A percentile compares a stretch with the other conserved stretches of the same genome.
Conservation (phyloP, 2,329 filamentous ascomycete genomes). For the Pseudocercospora musae region DNA sequence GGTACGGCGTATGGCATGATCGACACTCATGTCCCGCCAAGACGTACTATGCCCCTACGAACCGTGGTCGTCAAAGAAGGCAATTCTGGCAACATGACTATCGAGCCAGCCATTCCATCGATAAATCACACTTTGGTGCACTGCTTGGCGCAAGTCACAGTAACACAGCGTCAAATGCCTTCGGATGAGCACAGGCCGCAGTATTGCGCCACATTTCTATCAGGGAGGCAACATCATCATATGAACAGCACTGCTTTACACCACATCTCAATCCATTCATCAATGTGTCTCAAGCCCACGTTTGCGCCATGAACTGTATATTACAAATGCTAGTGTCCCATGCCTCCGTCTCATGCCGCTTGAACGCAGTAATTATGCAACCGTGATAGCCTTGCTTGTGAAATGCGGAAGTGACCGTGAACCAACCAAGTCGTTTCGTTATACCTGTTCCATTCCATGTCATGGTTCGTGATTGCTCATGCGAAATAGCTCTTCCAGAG, state of each 20-base stretch:
- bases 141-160: neutral
- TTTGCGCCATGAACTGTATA: neutral
- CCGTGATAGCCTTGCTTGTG: neutral
- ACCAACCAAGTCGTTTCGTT: neutral
- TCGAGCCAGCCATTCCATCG: neutral
- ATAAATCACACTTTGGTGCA: too few relatives aligned
- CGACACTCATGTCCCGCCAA: neutral
- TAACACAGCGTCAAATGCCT: neutral
- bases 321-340: neutral
- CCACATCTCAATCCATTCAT: neutral
- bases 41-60: neutral
- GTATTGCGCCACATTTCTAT: too few relatives aligned
- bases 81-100: neutral
- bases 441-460: neutral
- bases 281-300: neutral
- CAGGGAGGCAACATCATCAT: neutral
- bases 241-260: neutral
- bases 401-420: neutral
- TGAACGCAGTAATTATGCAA: neutral
- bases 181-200: neutral
- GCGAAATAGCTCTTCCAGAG: conserved; percentile 99
- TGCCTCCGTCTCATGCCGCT: neutral
- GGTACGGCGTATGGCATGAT: neutral
- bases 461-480: conserved; percentile 39
- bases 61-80: neutral